A percentile compares a stretch with the other conserved stretches of the same genome.
phyloP scores from a whole-genome alignment of 83 land plant species.

The Diphasiastrum complanatum region DNA sequence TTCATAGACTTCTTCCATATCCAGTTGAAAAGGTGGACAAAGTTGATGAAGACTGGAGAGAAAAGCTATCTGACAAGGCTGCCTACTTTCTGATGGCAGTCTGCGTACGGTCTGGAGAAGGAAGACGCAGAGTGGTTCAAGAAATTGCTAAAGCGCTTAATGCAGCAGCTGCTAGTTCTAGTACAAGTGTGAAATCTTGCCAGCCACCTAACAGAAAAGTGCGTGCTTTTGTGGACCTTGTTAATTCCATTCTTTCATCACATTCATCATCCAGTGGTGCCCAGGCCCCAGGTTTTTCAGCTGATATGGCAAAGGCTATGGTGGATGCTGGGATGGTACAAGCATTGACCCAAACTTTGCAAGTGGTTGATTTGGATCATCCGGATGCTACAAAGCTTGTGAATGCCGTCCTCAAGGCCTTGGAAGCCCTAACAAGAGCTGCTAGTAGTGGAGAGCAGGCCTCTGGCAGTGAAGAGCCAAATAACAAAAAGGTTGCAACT shows the following conservation, averaged over 20 bases:
- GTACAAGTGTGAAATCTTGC: conserved; percentile 20
- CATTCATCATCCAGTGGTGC: conserved; percentile 77
- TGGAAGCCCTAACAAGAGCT: conserved; percentile 68
- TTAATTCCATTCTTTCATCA: conserved; percentile 81
- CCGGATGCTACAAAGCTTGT: conserved; percentile 79
- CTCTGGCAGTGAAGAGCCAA: conserved; percentile 44
- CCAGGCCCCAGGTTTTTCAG: conserved; percentile 62
- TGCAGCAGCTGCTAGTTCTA: conserved; percentile 40
- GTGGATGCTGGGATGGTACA: conserved; percentile 81
- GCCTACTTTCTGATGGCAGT: conserved; percentile 86
- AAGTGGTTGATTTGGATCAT: conserved; percentile 85
- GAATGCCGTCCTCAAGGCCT: conserved; percentile 67
- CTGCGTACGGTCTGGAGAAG: conserved; percentile 90
- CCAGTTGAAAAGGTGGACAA: conserved; percentile 41
- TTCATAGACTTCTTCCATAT: conserved; percentile 71
- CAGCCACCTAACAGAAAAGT: conserved; percentile 47
- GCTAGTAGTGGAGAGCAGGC: conserved; percentile 44
- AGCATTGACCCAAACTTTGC: conserved; percentile 56
- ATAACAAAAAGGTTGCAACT: conserved; percentile 27
- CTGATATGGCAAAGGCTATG: conserved; percentile 86
- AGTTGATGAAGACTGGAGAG: conserved; percentile 75
- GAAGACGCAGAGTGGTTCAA: conserved; percentile 61
- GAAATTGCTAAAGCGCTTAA: conserved; percentile 60
- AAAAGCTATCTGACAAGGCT: conserved; percentile 70
- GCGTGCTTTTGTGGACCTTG: conserved; percentile 71